A percentile compares a stretch with the other conserved stretches of the same genome.
Conservation (phyloP, 2,329 filamentous ascomycete genomes). For the Proliferodiscus dingleyae region DNA sequence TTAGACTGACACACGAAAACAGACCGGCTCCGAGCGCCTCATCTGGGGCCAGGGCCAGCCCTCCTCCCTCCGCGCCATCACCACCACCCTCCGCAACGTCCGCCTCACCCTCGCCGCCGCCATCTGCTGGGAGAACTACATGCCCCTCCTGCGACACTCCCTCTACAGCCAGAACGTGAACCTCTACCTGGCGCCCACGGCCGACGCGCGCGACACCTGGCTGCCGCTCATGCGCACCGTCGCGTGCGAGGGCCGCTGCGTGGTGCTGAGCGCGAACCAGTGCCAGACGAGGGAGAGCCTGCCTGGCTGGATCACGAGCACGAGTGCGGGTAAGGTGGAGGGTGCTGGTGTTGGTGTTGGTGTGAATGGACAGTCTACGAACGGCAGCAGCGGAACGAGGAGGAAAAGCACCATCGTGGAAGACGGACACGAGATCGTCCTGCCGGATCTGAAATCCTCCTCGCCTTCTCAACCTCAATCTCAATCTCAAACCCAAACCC, state of each 20-base stretch:
- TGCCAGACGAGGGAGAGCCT: conserved; percentile 58
- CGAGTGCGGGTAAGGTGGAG: too few species aligned
- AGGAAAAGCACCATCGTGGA: conserved; percentile 30
- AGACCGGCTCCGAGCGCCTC: conserved; percentile 73
- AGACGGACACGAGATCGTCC: conserved; percentile 51
- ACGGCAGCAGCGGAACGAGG: conserved; percentile 2
- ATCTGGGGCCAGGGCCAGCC: conserved; percentile 87
- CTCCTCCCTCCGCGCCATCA: conserved; percentile 72
- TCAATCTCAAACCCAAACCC: too few species aligned
- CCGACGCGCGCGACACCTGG: conserved; percentile 82
- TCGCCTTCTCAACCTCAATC: too few species aligned
- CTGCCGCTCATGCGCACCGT: conserved; percentile 75
- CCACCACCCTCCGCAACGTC: conserved; percentile 72
- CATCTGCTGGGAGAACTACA: conserved; percentile 97
- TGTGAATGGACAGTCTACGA: not conserved
- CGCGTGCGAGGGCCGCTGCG: conserved; percentile 75
- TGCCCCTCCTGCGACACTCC: conserved; percentile 79
- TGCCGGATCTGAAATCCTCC: conserved; percentile 22
- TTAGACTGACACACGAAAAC: conserved; percentile 5
- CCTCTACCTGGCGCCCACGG: conserved; percentile 84
- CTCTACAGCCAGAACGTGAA: conserved; percentile 90
- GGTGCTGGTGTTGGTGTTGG: conserved; percentile 2
- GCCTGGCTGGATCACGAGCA: conserved; percentile 50
- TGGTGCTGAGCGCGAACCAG: conserved; percentile 84
- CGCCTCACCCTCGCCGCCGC: conserved; percentile 77